These are phyloP conservation scores for Aspergillus calidoustus DNA, from an alignment of 2,329 filamentous ascomycete species.

Conservation along the genomic window DNA sequence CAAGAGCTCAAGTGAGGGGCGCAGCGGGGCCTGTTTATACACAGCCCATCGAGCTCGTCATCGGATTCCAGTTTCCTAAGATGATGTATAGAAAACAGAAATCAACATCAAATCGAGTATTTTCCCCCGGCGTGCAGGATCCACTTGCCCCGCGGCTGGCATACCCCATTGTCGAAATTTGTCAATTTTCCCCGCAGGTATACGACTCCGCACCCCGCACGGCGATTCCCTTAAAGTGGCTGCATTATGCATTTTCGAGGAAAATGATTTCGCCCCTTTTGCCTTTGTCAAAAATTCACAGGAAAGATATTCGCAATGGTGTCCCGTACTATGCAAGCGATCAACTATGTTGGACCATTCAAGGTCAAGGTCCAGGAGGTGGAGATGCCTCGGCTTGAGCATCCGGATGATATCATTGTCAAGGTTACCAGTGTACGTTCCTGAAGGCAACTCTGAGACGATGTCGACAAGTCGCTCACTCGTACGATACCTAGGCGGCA, in stretches of 20 bases:
- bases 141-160: background rate
- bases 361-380: slow-evolving; percentile 67
- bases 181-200: slow-evolving; percentile 10
- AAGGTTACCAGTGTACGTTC: slow-evolving; percentile 66
- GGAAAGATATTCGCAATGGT: slow-evolving; percentile 21
- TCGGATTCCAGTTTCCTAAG: background rate
- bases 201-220: slow-evolving; percentile 11
- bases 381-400: slow-evolving; percentile 61
- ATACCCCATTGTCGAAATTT: background rate
- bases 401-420: slow-evolving; percentile 68
- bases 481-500: slow-evolving; percentile 38
- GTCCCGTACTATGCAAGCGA: slow-evolving; percentile 60
- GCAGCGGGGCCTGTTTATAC: background rate
- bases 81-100: background rate
- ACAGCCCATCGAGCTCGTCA: background rate
- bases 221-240: background rate
- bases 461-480: slow-evolving; percentile 3
- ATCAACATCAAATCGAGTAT: background rate
- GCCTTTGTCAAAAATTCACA: background rate
- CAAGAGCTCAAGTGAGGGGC: background rate
- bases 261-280: background rate
- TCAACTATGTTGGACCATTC: slow-evolving; percentile 66
- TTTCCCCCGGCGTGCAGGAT: background rate
- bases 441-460: background rate
- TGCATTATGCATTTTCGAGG: too few species aligned